Evolutionary conservation across 192 early-diverging fungal species (phyloP), one percentile per base, ranked within the genome.

Genomic region (Linnemannia zychae): DNA sequence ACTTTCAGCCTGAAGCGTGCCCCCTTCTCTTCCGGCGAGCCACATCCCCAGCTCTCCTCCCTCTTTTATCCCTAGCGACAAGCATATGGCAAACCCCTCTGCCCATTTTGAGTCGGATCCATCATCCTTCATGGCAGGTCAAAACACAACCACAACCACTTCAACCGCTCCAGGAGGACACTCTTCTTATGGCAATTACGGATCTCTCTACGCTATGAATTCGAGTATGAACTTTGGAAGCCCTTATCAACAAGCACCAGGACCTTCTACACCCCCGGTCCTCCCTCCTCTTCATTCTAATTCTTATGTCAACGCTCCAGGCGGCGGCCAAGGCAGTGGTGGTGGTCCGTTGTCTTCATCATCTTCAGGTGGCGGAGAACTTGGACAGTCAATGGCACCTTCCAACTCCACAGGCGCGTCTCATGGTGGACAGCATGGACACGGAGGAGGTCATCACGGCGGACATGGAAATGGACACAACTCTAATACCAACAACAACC

Each of bases 211-310:
- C 38, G 60, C 74, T 22, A 78, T 76, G 72, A 79, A 38, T 49
- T 70, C 72, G 63, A 85, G 28, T 40, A 79, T 79, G 77, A 76
- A 76, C 50, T 76, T 76, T 63, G 28, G 67, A 15, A 20, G 47
- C 36, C 17, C 46, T 1, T 47, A 36, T 47, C 40, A 63, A 31
- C 57, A 63, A 63, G 57, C 57, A 15, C 22, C 37, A n/a, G 63
- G 81, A 5, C 75, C 83, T n/a, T 70, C 57, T 12, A 85, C 83
- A 20, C 77, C 77, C 31, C 83, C 83, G 28, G 68, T 85, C 22
- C 38, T 85, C 9, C 83, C 83, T 5, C 83, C 83, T 17, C 74
- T 85, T 13, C 83, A 85, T 31, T 71, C 82, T 20, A 77, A 60
- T 34, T 67, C 66, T 9, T 71, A 78, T 37, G 52, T 47, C 22